A percentile compares a stretch with the other conserved stretches of the same genome.
Conservation (phyloP, 2,329 filamentous ascomycete genomes). For the Sclerotinia spermophila region DNA sequence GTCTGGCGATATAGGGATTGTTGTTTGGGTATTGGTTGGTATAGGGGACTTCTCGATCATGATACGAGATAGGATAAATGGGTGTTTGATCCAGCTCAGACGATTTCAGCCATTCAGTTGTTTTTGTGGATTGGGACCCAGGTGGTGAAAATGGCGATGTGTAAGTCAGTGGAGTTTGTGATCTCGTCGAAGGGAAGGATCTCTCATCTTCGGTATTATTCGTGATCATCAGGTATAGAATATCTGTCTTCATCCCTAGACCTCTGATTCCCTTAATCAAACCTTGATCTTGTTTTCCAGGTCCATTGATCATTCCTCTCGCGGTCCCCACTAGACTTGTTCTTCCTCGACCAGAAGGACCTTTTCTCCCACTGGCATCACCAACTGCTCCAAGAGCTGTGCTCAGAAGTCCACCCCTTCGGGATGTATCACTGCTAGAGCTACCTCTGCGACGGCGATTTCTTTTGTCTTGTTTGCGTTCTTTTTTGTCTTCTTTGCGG, state of each 20-base stretch:
- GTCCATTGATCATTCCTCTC: slow-evolving; percentile 10
- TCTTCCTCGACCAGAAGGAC: too few species aligned
- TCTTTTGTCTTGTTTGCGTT: not conserved
- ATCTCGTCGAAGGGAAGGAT: not conserved
- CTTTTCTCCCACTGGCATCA: not conserved
- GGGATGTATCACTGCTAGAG: not conserved
- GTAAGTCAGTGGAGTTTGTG: not conserved
- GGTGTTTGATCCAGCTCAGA: not conserved
- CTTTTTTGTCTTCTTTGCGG: not conserved
- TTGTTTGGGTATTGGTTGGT: not conserved
- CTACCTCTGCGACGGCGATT: not conserved
- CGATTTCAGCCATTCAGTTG: too few species aligned
- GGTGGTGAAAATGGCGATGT: not conserved
- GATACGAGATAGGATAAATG: not conserved
- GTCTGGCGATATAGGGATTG: not conserved
- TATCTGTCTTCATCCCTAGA: slow-evolving; percentile 13
- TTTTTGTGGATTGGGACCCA: not conserved
- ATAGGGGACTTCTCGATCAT: not conserved
- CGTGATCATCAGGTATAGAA: slow-evolving; percentile 17
- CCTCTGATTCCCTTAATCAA: slow-evolving; percentile 7
- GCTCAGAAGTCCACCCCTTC: not conserved
- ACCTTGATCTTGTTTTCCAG: slow-evolving; percentile 11
- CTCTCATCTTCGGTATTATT: not conserved
- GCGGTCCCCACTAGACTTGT: not conserved
- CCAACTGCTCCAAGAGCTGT: not conserved